Conservation (phyloP, 2,329 filamentous ascomycete genomes). For the Dactylonectria estremocensis region DNA sequence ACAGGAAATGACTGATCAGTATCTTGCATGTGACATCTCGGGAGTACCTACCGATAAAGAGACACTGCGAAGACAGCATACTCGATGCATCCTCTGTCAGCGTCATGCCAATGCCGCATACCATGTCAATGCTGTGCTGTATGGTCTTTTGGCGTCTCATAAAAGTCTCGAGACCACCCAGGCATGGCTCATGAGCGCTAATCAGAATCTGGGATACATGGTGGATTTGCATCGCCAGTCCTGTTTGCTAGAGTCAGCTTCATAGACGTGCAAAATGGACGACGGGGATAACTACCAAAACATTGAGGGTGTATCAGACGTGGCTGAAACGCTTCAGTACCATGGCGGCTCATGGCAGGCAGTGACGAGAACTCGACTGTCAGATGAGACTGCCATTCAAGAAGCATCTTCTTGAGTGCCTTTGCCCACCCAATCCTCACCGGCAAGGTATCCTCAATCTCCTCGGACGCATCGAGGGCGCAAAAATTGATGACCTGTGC, state of each 20-base stretch:
- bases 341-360: constrained; percentile 47
- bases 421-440: constrained; percentile 32
- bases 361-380: constrained; percentile 59
- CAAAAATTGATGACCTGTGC: constrained; percentile 72
- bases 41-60: constrained; percentile 47
- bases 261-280: not conserved
- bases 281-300: constrained; percentile 40
- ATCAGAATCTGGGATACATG: constrained; percentile 54
- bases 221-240: constrained; percentile 36
- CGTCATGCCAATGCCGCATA: constrained; percentile 66
- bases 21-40: not conserved
- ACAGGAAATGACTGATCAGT: not conserved
- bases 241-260: constrained; percentile 12
- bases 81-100: constrained; percentile 58
- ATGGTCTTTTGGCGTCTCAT: constrained; percentile 50
- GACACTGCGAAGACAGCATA: constrained; percentile 61
- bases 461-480: constrained; percentile 18
- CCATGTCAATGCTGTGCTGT: constrained; percentile 45
- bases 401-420: constrained; percentile 39
- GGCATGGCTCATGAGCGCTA: constrained; percentile 41
- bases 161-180: constrained; percentile 59
- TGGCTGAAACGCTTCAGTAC: constrained; percentile 56
- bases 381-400: constrained; percentile 52
- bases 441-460: constrained; percentile 20
- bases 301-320: constrained; percentile 66